Conservation (phyloP, 768 basidiomycete species). For the Pleurotus citrinopileatus region DNA sequence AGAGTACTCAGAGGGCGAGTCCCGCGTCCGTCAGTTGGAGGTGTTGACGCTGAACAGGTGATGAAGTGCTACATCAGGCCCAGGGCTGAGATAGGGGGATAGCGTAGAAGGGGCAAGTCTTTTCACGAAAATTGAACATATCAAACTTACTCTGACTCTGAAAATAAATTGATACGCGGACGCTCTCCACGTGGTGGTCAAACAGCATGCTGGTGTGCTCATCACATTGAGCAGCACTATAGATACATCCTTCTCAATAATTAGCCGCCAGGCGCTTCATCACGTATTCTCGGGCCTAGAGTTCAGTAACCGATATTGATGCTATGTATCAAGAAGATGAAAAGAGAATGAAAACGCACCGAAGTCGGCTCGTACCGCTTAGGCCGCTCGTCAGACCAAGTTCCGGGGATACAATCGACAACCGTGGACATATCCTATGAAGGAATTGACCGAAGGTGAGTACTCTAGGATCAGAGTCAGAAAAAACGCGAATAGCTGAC, state of each 20-base stretch:
- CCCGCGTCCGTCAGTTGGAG: too few species aligned
- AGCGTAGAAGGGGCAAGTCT: too few species aligned
- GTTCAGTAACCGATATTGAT: not conserved
- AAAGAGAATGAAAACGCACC: constrained; percentile 19
- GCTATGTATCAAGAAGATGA: not conserved
- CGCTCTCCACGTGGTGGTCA: too few species aligned
- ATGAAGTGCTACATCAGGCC: too few species aligned
- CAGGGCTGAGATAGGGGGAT: too few species aligned
- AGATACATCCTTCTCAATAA: constrained; percentile 30
- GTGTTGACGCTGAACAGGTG: too few species aligned
- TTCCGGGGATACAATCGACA: constrained; percentile 52
- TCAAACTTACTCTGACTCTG: too few species aligned
- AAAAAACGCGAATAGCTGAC: constrained; percentile 18
- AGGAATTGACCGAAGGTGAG: constrained; percentile 14
- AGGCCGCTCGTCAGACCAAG: constrained; percentile 40
- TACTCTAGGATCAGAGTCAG: not conserved
- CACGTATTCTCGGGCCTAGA: constrained; percentile 33
- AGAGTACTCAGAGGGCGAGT: too few species aligned
- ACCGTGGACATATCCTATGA: constrained; percentile 36
- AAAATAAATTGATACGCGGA: too few species aligned
- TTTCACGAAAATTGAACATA: too few species aligned
- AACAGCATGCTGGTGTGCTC: too few species aligned
- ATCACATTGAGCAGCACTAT: not conserved
- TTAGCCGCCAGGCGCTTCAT: constrained; percentile 34
- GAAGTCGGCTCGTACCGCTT: constrained; percentile 50